phyloP scores from a whole-genome alignment of 2,329 filamentous ascomycete species.

The Fusarium buharicum region DNA sequence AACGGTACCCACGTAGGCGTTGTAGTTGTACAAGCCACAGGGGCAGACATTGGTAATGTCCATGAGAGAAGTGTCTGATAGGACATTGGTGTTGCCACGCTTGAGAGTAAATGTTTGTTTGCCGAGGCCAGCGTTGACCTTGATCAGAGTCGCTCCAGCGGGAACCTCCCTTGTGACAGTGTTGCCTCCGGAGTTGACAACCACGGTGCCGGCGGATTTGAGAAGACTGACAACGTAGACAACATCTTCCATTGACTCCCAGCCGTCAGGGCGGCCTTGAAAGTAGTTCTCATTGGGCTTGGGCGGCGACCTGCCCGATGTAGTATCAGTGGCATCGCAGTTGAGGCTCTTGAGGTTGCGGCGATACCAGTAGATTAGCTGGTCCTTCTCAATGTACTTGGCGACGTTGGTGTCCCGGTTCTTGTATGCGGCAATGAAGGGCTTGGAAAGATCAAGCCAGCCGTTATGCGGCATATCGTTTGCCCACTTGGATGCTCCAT shows the following conservation, averaged over 20 bases:
- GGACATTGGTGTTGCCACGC: slow-evolving; percentile 53
- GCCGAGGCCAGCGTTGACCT: slow-evolving; percentile 58
- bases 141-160: slow-evolving; percentile 48
- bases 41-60: slow-evolving; percentile 60
- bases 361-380: slow-evolving; percentile 67
- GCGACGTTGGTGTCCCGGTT: slow-evolving; percentile 52
- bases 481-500: slow-evolving; percentile 60
- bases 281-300: slow-evolving; percentile 63
- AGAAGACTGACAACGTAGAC: slow-evolving; percentile 65
- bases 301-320: slow-evolving; percentile 53
- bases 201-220: slow-evolving; percentile 56
- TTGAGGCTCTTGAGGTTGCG: slow-evolving; percentile 58
- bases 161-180: slow-evolving; percentile 49
- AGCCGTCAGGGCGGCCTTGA: slow-evolving; percentile 61
- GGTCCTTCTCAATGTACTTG: slow-evolving; percentile 59
- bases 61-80: slow-evolving; percentile 61
- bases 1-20: slow-evolving; percentile 63
- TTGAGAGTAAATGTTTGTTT: slow-evolving; percentile 56
- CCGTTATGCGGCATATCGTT: slow-evolving; percentile 62
- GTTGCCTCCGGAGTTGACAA: slow-evolving; percentile 58
- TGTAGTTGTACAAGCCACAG: slow-evolving; percentile 67
- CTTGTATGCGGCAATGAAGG: slow-evolving; percentile 65
- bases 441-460: slow-evolving; percentile 64
- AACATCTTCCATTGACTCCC: slow-evolving; percentile 59
- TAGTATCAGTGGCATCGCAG: slow-evolving; percentile 65